A percentile compares a stretch with the other conserved stretches of the same genome.
Evolutionary conservation across 2,329 filamentous ascomycete genomes (phyloP).

Genomic region (Sporothrix mexicana): DNA sequence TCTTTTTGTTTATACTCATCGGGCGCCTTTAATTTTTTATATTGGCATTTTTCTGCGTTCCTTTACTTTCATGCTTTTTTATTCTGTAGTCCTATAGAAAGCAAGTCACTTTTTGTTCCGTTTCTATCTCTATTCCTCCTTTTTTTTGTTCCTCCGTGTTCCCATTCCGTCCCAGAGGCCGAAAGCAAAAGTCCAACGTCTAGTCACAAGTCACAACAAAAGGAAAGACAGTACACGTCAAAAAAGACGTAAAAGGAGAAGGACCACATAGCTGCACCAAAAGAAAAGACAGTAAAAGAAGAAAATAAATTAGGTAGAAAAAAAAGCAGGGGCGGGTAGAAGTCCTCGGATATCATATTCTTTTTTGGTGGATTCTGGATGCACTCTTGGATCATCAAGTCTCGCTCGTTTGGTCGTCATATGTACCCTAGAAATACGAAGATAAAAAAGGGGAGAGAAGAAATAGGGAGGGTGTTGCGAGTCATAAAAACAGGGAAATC

Average conservation of each 20-base stretch:
- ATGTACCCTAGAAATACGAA: constrained; percentile 33
- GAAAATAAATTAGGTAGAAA: constrained; percentile 25
- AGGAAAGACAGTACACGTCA: not conserved
- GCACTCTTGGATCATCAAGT: constrained; percentile 28
- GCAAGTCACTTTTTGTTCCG: not conserved
- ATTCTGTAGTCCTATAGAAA: not conserved
- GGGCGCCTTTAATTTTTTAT: constrained; percentile 1
- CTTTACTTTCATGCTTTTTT: too few species aligned
- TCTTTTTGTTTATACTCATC: not conserved
- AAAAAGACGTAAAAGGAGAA: not conserved
- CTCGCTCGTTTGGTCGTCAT: constrained; percentile 30
- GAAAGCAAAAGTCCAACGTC: too few species aligned
- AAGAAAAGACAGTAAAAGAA: constrained; percentile 15
- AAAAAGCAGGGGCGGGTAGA: not conserved
- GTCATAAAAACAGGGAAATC: not conserved
- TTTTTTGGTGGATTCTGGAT: constrained; percentile 4
- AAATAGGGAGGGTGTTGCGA: not conserved
- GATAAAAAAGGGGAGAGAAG: constrained; percentile 11
- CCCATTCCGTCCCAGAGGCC: too few species aligned
- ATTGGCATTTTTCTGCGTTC: not conserved
- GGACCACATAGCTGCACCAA: not conserved
- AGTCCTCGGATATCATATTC: constrained; percentile 29
- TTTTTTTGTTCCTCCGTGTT: too few species aligned
- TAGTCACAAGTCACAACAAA: not conserved
- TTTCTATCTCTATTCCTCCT: constrained; percentile 2